Evolutionary conservation across 2,329 filamentous ascomycete genomes (phyloP), one percentile per base, ranked within the genome.

Genomic region (Tolypocladium album): DNA sequence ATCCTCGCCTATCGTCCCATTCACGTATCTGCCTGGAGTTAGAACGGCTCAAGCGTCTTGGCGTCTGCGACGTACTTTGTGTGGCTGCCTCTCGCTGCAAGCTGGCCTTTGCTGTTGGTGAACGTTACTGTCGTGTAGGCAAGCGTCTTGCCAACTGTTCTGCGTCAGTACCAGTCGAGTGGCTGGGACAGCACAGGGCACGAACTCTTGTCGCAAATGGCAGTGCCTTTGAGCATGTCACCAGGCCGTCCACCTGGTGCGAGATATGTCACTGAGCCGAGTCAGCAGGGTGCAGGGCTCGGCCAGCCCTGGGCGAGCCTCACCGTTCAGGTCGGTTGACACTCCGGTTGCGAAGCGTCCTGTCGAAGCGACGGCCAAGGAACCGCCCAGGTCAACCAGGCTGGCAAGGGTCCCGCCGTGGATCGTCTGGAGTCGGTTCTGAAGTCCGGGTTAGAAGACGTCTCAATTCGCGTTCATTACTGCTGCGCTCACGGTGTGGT

Each of bases 321-420:
- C 70, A 84, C 84, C 82, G 59, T 85, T 88, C 17, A 88, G 69
- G 63, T 88, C 85, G 0, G 85, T 88, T 2, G 85, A 85, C 4
- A 88, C 85, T 13, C 85, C 85, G 0, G 85, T 88, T 22, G 80
- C 78, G 65, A 82, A 87, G 1, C 84, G 74, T 0, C 85, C 85
- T 63, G 80, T 84, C 1, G 85, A 87, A 1, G 85, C 85, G 3
- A 88, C 84, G 12, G 85, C 85, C 3, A 88, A 76, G 0, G 85
- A 88, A 17, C 85, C 85, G 13, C 84, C 84, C 0, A 88, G 75
- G 62, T 88, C 85, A 36, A 88, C 86, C 75, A 92, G 86, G 69
- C 86, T 89, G 4, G 89, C 89, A 36, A 93, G 86, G 0, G 89
- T 90, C 4, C 89, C 89, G 22, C 89, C 89, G 67, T 93, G 89